Evolutionary conservation across 2,329 filamentous ascomycete species (phyloP).

Genomic region (Tolypocladium capitatum): DNA sequence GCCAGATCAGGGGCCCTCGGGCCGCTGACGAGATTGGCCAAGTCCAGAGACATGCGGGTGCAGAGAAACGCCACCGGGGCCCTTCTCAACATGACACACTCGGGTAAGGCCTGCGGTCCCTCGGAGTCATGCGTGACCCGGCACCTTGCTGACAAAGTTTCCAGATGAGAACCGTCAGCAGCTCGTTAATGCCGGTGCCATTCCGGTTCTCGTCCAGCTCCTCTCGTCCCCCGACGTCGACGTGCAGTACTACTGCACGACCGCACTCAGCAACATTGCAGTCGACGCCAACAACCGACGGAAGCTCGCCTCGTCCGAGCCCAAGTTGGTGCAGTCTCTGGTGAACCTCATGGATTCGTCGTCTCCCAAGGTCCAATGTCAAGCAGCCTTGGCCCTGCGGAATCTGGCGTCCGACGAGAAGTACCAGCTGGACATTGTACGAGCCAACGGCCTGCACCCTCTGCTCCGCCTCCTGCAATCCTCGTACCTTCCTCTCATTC

Average conservation of each 20-base stretch:
- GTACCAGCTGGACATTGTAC: slow-evolving; percentile 95
- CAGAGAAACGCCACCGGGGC: slow-evolving; percentile 95
- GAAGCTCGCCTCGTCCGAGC: slow-evolving; percentile 80
- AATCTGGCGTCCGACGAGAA: slow-evolving; percentile 97
- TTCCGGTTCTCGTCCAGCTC: slow-evolving; percentile 89
- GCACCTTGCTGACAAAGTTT: not conserved
- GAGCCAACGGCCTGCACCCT: slow-evolving; percentile 71
- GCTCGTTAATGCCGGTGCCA: slow-evolving; percentile 93
- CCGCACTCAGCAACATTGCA: slow-evolving; percentile 94
- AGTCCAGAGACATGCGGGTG: slow-evolving; percentile 96
- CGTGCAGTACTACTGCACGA: slow-evolving; percentile 99
- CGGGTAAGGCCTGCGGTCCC: slow-evolving; percentile 44
- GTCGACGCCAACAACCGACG: slow-evolving; percentile 86
- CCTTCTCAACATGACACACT: slow-evolving; percentile 97
- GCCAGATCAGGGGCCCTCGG: slow-evolving; percentile 85
- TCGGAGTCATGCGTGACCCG: not conserved
- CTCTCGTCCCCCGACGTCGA: slow-evolving; percentile 89
- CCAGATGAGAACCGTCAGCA: slow-evolving; percentile 94
- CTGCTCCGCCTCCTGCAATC: slow-evolving; percentile 85
- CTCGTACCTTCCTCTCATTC: slow-evolving; percentile 86
- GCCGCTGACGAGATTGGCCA: slow-evolving; percentile 81
- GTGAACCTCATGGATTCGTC: slow-evolving; percentile 96
- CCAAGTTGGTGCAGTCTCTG: slow-evolving; percentile 81
- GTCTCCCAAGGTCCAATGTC: slow-evolving; percentile 94
- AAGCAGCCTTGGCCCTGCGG: slow-evolving; percentile 83